phyloP scores from a whole-genome alignment of 2,329 filamentous ascomycete species.

The Trichoderma arundinaceum region DNA sequence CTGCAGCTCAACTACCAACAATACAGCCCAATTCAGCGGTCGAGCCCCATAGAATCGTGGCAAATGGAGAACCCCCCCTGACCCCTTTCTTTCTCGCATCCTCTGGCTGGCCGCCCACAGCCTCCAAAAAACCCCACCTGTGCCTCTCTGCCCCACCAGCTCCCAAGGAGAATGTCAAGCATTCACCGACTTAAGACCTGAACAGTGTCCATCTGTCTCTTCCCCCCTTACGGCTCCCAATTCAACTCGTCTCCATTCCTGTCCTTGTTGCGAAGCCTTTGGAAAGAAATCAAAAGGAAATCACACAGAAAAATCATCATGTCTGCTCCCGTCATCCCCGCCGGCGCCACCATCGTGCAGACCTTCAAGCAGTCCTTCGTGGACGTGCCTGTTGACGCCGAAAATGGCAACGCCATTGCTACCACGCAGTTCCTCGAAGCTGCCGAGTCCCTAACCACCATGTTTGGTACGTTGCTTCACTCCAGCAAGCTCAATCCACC shows the following conservation, averaged over 20 bases:
- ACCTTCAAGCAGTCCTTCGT: constrained; percentile 83
- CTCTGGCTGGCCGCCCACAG: background rate
- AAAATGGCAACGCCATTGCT: constrained; percentile 76
- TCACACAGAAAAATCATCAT: constrained; percentile 44
- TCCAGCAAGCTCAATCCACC: background rate
- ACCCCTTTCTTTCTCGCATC: constrained; percentile 12
- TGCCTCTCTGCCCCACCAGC: constrained; percentile 26
- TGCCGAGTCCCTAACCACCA: constrained; percentile 80
- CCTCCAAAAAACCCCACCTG: constrained; percentile 22
- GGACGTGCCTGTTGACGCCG: constrained; percentile 76
- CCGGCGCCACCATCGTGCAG: constrained; percentile 82
- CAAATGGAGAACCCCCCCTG: constrained; percentile 4
- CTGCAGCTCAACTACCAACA: too few species aligned
- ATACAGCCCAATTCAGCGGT: too few species aligned
- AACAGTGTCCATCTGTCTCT: background rate
- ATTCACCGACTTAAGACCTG: constrained; percentile 26
- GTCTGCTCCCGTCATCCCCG: constrained; percentile 59
- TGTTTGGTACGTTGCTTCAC: constrained; percentile 70
- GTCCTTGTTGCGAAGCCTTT: background rate
- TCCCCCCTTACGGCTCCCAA: background rate
- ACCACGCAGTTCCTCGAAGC: constrained; percentile 92
- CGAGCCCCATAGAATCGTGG: background rate
- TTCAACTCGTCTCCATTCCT: constrained; percentile 7
- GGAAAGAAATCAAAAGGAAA: background rate
- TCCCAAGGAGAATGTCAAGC: constrained; percentile 19